phyloP scores from a whole-genome alignment of 1,284 basidiomycete species.

The Puccinia horiana region DNA sequence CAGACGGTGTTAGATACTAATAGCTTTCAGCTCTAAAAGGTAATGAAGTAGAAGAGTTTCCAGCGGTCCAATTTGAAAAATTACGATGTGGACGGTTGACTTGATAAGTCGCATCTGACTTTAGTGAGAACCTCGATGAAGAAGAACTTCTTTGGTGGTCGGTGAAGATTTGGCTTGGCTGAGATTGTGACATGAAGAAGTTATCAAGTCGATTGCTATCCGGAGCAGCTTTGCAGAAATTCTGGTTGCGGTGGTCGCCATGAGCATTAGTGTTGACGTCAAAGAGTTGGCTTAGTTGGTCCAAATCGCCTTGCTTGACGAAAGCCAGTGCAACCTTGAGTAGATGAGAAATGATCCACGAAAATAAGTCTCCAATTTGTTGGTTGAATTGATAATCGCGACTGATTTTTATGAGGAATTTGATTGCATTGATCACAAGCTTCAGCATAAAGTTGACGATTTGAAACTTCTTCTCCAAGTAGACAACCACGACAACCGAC shows the following conservation, averaged over 20 bases:
- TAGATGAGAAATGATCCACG: constrained; percentile 27
- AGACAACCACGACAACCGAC: background rate
- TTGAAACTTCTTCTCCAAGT: constrained; percentile 20
- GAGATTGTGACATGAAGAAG: background rate
- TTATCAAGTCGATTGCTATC: background rate
- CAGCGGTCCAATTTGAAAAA: background rate
- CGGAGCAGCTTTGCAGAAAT: background rate
- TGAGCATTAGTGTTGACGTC: background rate
- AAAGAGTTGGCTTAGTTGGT: background rate
- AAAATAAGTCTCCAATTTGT: constrained; percentile 14
- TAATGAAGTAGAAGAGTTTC: background rate
- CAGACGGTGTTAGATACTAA: background rate
- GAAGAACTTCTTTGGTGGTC: background rate
- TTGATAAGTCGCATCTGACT: constrained; percentile 7
- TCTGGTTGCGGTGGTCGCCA: background rate
- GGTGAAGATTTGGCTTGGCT: background rate
- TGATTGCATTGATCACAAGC: background rate
- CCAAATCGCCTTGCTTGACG: constrained; percentile 8
- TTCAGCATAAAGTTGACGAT: constrained; percentile 17
- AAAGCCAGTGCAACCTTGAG: constrained; percentile 19
- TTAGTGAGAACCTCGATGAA: background rate
- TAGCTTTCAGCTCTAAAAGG: background rate
- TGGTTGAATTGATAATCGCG: constrained; percentile 26
- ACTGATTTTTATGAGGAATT: constrained; percentile 10
- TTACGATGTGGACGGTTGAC: background rate